Percentiles rank a stretch among this genome's conserved stretches.
Evolutionary conservation across 208 protist genomes (phyloP).

Genomic region (Crithidia thermophila): DNA sequence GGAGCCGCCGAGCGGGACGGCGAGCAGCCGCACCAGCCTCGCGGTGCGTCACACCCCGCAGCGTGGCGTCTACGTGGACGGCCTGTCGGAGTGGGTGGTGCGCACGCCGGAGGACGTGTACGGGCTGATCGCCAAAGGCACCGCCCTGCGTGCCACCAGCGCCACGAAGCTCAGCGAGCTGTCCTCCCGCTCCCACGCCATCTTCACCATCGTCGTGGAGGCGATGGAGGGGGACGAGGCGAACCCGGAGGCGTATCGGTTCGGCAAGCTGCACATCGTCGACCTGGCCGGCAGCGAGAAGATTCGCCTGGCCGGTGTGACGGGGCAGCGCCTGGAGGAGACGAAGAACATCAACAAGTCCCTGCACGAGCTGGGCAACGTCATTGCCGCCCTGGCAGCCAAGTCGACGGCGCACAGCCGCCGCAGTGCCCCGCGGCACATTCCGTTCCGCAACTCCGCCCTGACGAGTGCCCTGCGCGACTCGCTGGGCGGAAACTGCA

Average conservation of each 20-base stretch:
- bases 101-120: slow-evolving; percentile 91
- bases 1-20: slow-evolving; percentile 20
- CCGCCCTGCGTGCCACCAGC: slow-evolving; percentile 60
- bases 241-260: slow-evolving; percentile 44
- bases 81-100: slow-evolving; percentile 92
- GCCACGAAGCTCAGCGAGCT: slow-evolving; percentile 93
- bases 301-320: slow-evolving; percentile 80
- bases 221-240: slow-evolving; percentile 51
- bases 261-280: slow-evolving; percentile 87
- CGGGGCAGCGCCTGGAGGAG: slow-evolving; percentile 75
- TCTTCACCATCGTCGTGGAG: slow-evolving; percentile 89
- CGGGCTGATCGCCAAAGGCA: slow-evolving; percentile 84
- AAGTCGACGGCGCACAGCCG: slow-evolving; percentile 63
- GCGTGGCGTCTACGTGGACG: slow-evolving; percentile 92
- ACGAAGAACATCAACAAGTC: slow-evolving; percentile 94
- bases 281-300: slow-evolving; percentile 95
- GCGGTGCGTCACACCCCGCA: slow-evolving; percentile 72
- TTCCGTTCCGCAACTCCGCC: slow-evolving; percentile 96
- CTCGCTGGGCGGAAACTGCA: slow-evolving; percentile 96
- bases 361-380: slow-evolving; percentile 88
- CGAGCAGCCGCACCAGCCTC: slow-evolving; percentile 28
- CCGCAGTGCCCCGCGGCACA: slow-evolving; percentile 54
- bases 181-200: slow-evolving; percentile 96
- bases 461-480: slow-evolving; percentile 95
- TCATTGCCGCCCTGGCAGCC: slow-evolving; percentile 87